Percentiles rank a stretch among this genome's conserved stretches.
phyloP scores from a whole-genome alignment of 768 basidiomycete genomes.

The Floccularia luteovirens region DNA sequence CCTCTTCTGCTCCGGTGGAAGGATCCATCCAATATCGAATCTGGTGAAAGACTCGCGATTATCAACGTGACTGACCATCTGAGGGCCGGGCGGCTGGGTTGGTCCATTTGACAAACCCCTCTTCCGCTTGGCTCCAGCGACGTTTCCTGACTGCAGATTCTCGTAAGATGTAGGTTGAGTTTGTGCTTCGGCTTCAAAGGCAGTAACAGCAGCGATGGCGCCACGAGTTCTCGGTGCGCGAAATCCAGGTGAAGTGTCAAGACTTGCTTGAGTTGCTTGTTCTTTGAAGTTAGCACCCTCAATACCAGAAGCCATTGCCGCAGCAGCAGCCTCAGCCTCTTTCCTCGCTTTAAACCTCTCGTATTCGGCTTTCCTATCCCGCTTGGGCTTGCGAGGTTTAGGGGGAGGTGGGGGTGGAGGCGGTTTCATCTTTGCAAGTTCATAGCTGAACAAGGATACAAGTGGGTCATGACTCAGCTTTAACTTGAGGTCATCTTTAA shows the following conservation, averaged over 20 bases:
- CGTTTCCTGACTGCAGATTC: not conserved
- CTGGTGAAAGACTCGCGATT: slow-evolving; percentile 65
- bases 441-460: slow-evolving; percentile 59
- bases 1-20: slow-evolving; percentile 67
- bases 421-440: slow-evolving; percentile 54
- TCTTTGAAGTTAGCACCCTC: too few relatives aligned
- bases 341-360: slow-evolving; percentile 23
- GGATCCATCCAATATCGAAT: slow-evolving; percentile 86
- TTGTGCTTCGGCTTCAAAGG: slow-evolving; percentile 26
- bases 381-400: slow-evolving; percentile 27
- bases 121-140: slow-evolving; percentile 15
- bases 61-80: slow-evolving; percentile 66
- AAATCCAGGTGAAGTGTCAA: slow-evolving; percentile 36
- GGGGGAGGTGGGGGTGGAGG: slow-evolving; percentile 44
- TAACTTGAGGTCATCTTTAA: slow-evolving; percentile 47
- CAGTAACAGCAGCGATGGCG: slow-evolving; percentile 30
- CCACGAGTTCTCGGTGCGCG: slow-evolving; percentile 43
- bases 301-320: not conserved
- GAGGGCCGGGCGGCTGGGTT: slow-evolving; percentile 30
- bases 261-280: slow-evolving; percentile 8
- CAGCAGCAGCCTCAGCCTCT: slow-evolving; percentile 13
- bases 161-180: not conserved
- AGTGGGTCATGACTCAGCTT: slow-evolving; percentile 53
- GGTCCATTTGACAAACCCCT: slow-evolving; percentile 15
- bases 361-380: slow-evolving; percentile 31